These are phyloP conservation scores for Ilex asprella DNA, from an alignment of 257 asterid genomes.

Conservation along the genomic window DNA sequence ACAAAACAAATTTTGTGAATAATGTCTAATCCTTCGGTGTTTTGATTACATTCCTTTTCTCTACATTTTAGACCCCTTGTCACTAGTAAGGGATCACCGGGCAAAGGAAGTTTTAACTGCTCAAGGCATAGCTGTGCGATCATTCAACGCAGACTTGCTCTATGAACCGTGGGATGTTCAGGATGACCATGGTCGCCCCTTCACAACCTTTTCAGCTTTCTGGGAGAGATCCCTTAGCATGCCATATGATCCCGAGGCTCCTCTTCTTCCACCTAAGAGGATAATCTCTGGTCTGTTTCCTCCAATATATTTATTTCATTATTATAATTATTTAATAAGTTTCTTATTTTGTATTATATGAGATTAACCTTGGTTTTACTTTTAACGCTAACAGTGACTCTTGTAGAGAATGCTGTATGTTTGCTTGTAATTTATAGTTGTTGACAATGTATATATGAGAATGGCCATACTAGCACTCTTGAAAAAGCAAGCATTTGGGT, in stretches of 20 bases:
- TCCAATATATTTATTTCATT: background rate
- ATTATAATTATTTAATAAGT: no score
- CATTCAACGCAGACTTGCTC: conserved; percentile 83
- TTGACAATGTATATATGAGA: no score
- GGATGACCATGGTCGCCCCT: conserved; percentile 63
- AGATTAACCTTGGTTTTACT: no score
- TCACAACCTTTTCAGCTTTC: conserved; percentile 58
- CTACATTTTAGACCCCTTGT: conserved; percentile 63
- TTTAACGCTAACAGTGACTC: no score
- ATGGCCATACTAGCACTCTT: no score
- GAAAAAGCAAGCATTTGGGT: no score
- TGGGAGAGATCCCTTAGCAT: conserved; percentile 91
- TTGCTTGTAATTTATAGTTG: no score
- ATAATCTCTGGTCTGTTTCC: conserved; percentile 56
- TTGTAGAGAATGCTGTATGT: no score
- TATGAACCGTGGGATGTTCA: conserved; percentile 89
- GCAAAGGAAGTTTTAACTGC: conserved; percentile 69
- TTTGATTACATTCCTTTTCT: conserved; percentile 4
- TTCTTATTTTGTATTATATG: no score
- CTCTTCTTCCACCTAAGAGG: conserved; percentile 85
- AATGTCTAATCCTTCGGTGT: background rate
- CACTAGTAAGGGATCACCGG: conserved; percentile 82
- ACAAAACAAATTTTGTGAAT: no score
- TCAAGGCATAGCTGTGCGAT: conserved; percentile 59
- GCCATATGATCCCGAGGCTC: conserved; percentile 86